Base-by-base conservation (phyloP, 2,329 filamentous ascomycete genomes). In the Alternaria tenuissima region DNA sequence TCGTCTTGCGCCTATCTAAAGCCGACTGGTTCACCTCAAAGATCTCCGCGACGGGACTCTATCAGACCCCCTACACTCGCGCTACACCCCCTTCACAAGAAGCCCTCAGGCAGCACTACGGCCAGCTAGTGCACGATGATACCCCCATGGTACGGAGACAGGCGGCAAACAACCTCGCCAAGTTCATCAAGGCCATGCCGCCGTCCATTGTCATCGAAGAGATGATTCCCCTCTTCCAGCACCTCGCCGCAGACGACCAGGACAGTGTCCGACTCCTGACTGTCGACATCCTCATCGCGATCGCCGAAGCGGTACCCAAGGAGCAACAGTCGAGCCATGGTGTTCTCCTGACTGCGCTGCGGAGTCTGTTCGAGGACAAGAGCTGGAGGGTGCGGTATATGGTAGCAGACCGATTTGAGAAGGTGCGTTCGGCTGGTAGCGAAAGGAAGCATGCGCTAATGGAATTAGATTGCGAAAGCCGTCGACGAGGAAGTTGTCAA, bases 1-100 rank as follows among this genome's bases (percentile, higher is more conserved):
- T 99, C 76, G 94, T 94, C 61, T 88, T 96, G 76, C 93, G 95
- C 77, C 91, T 99, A 63, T 96, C 95, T 68, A 99, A 98, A 87
- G 95, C 95, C 81, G 95, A 99, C 83, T 99, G 95, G 95, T 99
- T 99, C 81, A 99, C 95, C 59, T 98, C 95, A 67, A 99, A 98
- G 84, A 95, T 99, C 67, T 99, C 95, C 32, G 95, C 94, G 64
- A 97, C 94, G 67, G 95, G 95, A 65, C 90, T 99, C 65, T 99
- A 94, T 84, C 95, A 92, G 78, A 88, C 89, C 49, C 94, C 95
- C 67, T 99, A 99, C 85, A 91, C 89, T 74, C 96, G 96, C 84
- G 93, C 95, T 61, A 91, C 93, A 56, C 87, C 90, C 52, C 86
- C 89, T n/a, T 88, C 94, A 69, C 95, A 99, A 82, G 93, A 97